Evolutionary conservation across 108 stramenopile genomes (phyloP), one percentile per base, ranked within the genome.

Genomic region (Epipyxis sp.): DNA sequence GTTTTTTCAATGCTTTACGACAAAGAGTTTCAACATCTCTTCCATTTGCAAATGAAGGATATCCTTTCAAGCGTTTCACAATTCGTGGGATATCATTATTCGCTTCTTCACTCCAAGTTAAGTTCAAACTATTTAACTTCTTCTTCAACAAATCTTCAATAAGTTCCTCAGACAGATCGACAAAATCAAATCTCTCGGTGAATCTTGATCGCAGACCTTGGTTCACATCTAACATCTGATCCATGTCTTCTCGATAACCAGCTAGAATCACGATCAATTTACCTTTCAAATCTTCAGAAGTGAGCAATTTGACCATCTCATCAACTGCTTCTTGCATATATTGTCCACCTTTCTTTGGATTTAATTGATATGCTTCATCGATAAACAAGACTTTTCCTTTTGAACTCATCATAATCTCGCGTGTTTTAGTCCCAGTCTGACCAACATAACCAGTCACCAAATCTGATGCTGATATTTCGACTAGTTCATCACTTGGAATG

Each of bases 271-370:
- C 81, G n/a, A 83, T 81, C 71, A 85, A 42, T 30, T 83, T 83
- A 10, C 77, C 77, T 78, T 78, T 78, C 46, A 44, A 83, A 41
- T 79, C 39, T 39, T 67, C 59, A 50, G 77, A 76, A 58, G 84
- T 85, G 40, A 83, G 39, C 1, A 40, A 82, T 34, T 81, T 78
- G 25, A 82, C 78, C 35, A 83, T 42, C 43, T 83, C 77, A 65
- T 83, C 83, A 29, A 83, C 80, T n/a, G 76, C 82, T 78, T 83
- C 67, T 40, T 79, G 79, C 77, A 78, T 78, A 71, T 76, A 80
- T 0, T 34, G n/a, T n/a, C 81, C 80, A 27, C 43, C 40, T 37
- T 71, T 78, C 34, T 27, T 13, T 29, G 81, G 81, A 57, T 81
- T 81, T 0, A 83, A 76, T 10, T 80, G 78, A 67, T 83, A 83